Evolutionary conservation across 345 rosid species (phyloP), one percentile per base, ranked within the genome.

Genomic region (Fremontodendron californicum): DNA sequence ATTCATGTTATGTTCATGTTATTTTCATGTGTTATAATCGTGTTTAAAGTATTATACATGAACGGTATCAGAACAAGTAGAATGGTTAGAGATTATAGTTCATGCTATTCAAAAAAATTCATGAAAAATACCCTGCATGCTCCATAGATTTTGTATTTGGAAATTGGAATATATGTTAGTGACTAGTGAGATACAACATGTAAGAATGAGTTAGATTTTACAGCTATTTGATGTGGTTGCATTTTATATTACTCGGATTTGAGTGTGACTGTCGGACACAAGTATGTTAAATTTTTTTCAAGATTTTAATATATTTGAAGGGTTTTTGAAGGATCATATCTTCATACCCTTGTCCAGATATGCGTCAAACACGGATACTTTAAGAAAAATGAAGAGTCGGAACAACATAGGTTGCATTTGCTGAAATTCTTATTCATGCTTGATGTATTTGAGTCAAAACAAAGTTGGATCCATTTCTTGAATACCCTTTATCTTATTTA

Each of bases 381-480:
- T n/a, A n/a, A n/a, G n/a, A n/a, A n/a, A n/a, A n/a, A n/a, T n/a
- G n/a, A n/a, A n/a, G n/a, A n/a, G n/a, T n/a, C n/a, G n/a, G n/a
- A n/a, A n/a, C n/a, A n/a, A n/a, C n/a, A n/a, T n/a, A n/a, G 55
- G 73, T 27, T 27, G 55, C 40, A 7, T 46, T 3, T 27, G 3
- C 13, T 4, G 23, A 19, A 9, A 48, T 48, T 45, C 39, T 45
- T 27, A 3, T 69, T 68, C 10, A 2, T 68, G 35, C 19, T 67
- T 1, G 46, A 16, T 40, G 6, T 43, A 67, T 40, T 42, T 3
- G 13, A 8, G 13, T 45, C 46, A 9, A 37, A 39, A 37, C 81
- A 0, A 88, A 86, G 37, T 11, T 5, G 42, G 42, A 71, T 18
- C 49, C 8, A 6, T 29, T 71, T 31, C 54, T 68, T 18, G 23